phyloP scores from a whole-genome alignment of 2,329 filamentous ascomycete genomes.

The Cercospora brassicicola region DNA sequence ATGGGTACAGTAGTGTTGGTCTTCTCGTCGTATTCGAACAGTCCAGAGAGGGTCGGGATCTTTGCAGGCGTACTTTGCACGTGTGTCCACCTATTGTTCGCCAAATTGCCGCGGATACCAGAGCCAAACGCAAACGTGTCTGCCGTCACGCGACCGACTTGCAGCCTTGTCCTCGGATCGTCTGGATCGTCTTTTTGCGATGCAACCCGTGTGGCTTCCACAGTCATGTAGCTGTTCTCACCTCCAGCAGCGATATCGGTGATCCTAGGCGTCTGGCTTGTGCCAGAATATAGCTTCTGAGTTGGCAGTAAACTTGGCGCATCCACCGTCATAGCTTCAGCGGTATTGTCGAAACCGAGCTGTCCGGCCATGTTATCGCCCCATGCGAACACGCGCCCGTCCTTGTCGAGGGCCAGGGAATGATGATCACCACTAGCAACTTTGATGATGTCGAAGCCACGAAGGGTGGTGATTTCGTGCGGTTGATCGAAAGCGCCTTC shows the following conservation, averaged over 20 bases:
- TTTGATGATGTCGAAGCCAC: conserved; percentile 67
- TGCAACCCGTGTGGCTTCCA: conserved; percentile 69
- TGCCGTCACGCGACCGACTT: conserved; percentile 60
- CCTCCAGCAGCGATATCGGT: conserved; percentile 84
- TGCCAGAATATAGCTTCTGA: conserved; percentile 69
- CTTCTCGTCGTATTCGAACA: conserved; percentile 83
- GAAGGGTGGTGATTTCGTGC: conserved; percentile 73
- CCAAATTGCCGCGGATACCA: conserved; percentile 79
- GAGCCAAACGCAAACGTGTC: conserved; percentile 87
- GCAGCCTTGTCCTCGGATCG: conserved; percentile 40
- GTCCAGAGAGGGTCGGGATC: conserved; percentile 76
- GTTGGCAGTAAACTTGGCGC: conserved; percentile 70
- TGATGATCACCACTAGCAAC: conserved; percentile 87
- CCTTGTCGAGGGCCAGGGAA: conserved; percentile 72
- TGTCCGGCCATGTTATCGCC: conserved; percentile 93
- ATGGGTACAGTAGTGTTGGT: conserved; percentile 71
- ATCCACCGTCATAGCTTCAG: conserved; percentile 63
- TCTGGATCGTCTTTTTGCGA: conserved; percentile 38
- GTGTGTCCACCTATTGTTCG: conserved; percentile 87
- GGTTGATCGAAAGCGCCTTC: conserved; percentile 75
- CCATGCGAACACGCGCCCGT: conserved; percentile 79
- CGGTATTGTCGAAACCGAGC: conserved; percentile 73
- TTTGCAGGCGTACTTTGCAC: conserved; percentile 74
- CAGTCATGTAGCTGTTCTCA: conserved; percentile 79
- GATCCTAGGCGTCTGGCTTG: conserved; percentile 63